Conservation (phyloP, 2,329 filamentous ascomycete species). For the Cladosporium austrohemisphaericum region DNA sequence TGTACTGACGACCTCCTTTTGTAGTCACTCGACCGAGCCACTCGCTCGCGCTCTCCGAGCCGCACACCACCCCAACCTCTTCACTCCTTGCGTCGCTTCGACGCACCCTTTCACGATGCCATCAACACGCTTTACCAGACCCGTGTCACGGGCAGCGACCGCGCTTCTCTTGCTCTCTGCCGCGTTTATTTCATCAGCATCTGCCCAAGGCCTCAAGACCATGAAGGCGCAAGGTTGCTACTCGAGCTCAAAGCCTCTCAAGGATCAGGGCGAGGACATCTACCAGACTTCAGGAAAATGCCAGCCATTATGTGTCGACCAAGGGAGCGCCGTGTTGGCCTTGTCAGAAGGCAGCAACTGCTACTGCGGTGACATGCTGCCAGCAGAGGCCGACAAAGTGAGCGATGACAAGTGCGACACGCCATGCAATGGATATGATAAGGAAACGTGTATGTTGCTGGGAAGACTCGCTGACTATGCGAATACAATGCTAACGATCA, state of each 20-base stretch:
- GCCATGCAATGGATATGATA: constrained; percentile 60
- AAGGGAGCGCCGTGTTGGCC: constrained; percentile 57
- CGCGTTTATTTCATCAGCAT: constrained; percentile 11
- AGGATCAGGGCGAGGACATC: constrained; percentile 45
- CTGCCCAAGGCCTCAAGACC: constrained; percentile 7
- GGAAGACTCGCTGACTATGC: neutral
- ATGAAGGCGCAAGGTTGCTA: constrained; percentile 49
- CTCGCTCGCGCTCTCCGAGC: neutral
- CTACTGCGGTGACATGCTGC: constrained; percentile 69
- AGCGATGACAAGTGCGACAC: constrained; percentile 60
- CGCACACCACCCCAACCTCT: neutral
- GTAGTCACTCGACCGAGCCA: constrained; percentile 3
- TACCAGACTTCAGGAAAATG: constrained; percentile 57
- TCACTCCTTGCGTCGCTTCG: constrained; percentile 21
- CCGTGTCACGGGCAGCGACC: constrained; percentile 17
- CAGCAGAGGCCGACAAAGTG: constrained; percentile 53
- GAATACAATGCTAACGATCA: constrained; percentile 27
- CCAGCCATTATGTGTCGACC: constrained; percentile 47
- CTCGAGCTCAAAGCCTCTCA: constrained; percentile 44
- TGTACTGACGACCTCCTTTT: constrained; percentile 8
- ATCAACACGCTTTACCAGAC: constrained; percentile 20
- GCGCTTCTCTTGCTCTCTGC: constrained; percentile 16
- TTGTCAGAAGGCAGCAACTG: constrained; percentile 61
- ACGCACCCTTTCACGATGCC: constrained; percentile 18
- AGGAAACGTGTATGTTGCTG: constrained; percentile 56